A percentile compares a stretch with the other conserved stretches of the same genome.
These are phyloP conservation scores for Penicillium brevicompactum DNA, from an alignment of 2,329 filamentous ascomycete species.

Conservation along the genomic window DNA sequence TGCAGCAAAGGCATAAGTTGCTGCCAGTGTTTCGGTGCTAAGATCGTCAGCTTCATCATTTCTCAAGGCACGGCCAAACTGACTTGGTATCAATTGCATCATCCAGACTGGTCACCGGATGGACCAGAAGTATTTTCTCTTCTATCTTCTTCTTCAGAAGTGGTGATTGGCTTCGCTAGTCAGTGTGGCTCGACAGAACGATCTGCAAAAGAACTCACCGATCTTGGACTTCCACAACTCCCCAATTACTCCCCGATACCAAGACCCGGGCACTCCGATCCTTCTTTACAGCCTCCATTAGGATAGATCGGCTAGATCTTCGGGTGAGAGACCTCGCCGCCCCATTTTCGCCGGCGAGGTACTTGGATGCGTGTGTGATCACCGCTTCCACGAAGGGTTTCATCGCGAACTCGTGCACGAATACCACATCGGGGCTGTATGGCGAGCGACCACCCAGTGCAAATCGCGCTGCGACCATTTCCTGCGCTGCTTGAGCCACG, in stretches of 20 bases:
- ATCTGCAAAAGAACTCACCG: slow-evolving; percentile 16
- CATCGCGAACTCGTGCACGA: slow-evolving; percentile 66
- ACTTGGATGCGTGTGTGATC: slow-evolving; percentile 38
- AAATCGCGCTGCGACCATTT: slow-evolving; percentile 58
- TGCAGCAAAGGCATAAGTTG: slow-evolving; percentile 57
- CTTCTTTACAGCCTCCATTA: slow-evolving; percentile 25
- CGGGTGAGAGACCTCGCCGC: slow-evolving; percentile 17
- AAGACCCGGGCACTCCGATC: slow-evolving; percentile 30
- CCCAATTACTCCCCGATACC: slow-evolving; percentile 33
- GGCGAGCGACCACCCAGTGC: slow-evolving; percentile 58
- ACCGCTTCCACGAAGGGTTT: slow-evolving; percentile 56
- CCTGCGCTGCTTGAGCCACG: slow-evolving; percentile 54
- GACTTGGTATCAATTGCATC: slow-evolving; percentile 54
- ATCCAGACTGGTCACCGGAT: slow-evolving; percentile 53
- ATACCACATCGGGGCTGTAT: slow-evolving; percentile 63
- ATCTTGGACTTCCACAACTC: slow-evolving; percentile 31
- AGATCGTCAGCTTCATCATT: not conserved
- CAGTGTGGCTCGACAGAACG: not conserved
- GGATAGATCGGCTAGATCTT: slow-evolving; percentile 13
- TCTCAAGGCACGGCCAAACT: not conserved
- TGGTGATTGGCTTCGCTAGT: slow-evolving; percentile 18
- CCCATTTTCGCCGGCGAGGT: slow-evolving; percentile 26
- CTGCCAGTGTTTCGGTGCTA: slow-evolving; percentile 40
- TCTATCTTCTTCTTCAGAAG: slow-evolving; percentile 44
- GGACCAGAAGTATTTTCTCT: slow-evolving; percentile 49